Conservation (phyloP, 208 protist species). For the Phytomonas francai region DNA sequence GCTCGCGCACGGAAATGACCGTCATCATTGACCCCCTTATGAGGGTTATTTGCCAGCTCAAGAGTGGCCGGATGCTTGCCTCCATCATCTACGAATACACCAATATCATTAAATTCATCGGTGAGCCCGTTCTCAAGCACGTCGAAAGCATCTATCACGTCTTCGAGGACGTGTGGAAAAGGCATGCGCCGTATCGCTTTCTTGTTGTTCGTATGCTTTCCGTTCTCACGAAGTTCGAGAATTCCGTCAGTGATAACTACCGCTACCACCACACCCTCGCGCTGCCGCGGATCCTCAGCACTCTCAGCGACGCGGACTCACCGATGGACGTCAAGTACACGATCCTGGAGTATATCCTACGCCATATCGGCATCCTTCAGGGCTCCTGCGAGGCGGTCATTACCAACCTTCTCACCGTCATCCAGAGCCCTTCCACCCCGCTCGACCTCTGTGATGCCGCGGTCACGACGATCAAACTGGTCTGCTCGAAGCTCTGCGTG, state of each 20-base stretch:
- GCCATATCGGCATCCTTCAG: slow-evolving; percentile 53
- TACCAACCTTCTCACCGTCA: slow-evolving; percentile 44
- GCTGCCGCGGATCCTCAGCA: slow-evolving; percentile 65
- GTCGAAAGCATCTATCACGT: slow-evolving; percentile 39
- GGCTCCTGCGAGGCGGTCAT: slow-evolving; percentile 48
- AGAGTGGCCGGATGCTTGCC: slow-evolving; percentile 34
- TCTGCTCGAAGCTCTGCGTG: slow-evolving; percentile 56
- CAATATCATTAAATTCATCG: slow-evolving; percentile 60
- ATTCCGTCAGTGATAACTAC: slow-evolving; percentile 22
- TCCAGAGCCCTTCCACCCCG: slow-evolving; percentile 27
- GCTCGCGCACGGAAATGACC: slow-evolving; percentile 46
- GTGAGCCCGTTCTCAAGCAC: slow-evolving; percentile 32
- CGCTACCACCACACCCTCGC: slow-evolving; percentile 31
- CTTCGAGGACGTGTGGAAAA: slow-evolving; percentile 61
- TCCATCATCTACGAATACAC: slow-evolving; percentile 64
- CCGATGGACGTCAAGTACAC: slow-evolving; percentile 53
- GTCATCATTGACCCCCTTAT: slow-evolving; percentile 53
- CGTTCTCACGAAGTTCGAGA: slow-evolving; percentile 48
- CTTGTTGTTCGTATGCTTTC: slow-evolving; percentile 70
- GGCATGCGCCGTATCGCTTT: slow-evolving; percentile 53
- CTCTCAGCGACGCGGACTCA: slow-evolving; percentile 45
- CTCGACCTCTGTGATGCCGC: slow-evolving; percentile 47
- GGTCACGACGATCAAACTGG: slow-evolving; percentile 50
- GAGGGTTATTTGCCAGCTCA: slow-evolving; percentile 42
- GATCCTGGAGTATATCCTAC: slow-evolving; percentile 70